Percentiles rank a stretch among this genome's conserved stretches.
These are phyloP conservation scores for Dendryphion nanum DNA, from an alignment of 2,329 filamentous ascomycete genomes.

Conservation along the genomic window DNA sequence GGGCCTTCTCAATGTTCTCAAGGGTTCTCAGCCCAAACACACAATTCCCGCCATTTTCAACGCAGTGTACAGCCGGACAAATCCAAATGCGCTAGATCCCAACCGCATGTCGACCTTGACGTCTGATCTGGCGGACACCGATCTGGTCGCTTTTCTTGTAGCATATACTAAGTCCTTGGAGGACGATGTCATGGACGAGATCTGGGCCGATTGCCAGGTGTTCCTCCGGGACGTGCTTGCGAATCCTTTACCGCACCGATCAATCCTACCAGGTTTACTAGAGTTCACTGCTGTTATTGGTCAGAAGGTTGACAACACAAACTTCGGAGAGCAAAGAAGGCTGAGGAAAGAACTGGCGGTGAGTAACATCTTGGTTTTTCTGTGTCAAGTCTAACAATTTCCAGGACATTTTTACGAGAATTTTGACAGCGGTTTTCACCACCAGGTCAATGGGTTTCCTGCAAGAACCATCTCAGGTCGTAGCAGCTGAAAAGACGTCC, in stretches of 20 bases:
- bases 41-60: slow-evolving; percentile 94
- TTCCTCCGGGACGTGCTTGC: slow-evolving; percentile 87
- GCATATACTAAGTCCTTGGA: slow-evolving; percentile 88
- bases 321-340: slow-evolving; percentile 88
- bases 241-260: slow-evolving; percentile 92
- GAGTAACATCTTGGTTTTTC: slow-evolving; percentile 45
- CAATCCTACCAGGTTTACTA: slow-evolving; percentile 80
- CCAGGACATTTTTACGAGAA: slow-evolving; percentile 81
- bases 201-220: slow-evolving; percentile 90
- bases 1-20: slow-evolving; percentile 83
- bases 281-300: slow-evolving; percentile 89
- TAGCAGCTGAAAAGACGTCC: slow-evolving; percentile 17
- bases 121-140: slow-evolving; percentile 76
- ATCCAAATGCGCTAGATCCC: slow-evolving; percentile 74
- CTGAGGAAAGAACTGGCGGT: slow-evolving; percentile 89
- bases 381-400: slow-evolving; percentile 15
- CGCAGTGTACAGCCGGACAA: slow-evolving; percentile 91
- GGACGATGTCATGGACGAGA: slow-evolving; percentile 97
- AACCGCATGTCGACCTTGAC: slow-evolving; percentile 84
- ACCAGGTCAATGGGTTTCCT: slow-evolving; percentile 75
- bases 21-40: slow-evolving; percentile 86
- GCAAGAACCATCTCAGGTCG: slow-evolving; percentile 52
- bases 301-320: slow-evolving; percentile 96
- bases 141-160: slow-evolving; percentile 84
- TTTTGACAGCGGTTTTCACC: slow-evolving; percentile 92